These are phyloP conservation scores for Microsporum canis DNA, from an alignment of 2,329 filamentous ascomycete species.

Conservation along the genomic window DNA sequence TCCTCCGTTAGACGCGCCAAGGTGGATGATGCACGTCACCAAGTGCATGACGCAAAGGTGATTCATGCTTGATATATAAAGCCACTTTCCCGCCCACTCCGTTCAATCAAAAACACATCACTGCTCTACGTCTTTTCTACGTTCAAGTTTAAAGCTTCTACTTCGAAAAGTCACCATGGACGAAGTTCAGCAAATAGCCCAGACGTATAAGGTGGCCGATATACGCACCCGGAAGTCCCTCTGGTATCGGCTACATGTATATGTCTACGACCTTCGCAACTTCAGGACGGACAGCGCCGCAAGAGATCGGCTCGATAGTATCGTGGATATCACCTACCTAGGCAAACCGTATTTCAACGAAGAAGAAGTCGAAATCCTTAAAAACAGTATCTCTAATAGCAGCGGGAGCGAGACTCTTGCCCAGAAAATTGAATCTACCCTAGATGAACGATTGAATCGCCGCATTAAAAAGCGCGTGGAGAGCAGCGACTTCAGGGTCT, in stretches of 20 bases:
- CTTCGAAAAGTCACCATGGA: neutral
- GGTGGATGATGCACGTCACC: neutral
- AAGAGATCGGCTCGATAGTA: constrained; percentile 13
- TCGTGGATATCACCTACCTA: constrained; percentile 17
- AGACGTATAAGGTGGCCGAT: constrained; percentile 7
- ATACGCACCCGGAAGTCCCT: constrained; percentile 9
- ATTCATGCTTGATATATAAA: constrained; percentile 1
- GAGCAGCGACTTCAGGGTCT: constrained; percentile 23
- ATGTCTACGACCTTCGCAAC: constrained; percentile 18
- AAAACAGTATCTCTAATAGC: neutral
- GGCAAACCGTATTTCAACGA: constrained; percentile 18
- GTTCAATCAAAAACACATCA: neutral
- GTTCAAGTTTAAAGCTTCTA: neutral
- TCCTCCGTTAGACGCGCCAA: neutral
- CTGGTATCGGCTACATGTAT: constrained; percentile 20
- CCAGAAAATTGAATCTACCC: constrained; percentile 2
- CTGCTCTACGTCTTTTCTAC: neutral
- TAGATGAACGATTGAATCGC: constrained; percentile 11
- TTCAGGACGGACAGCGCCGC: constrained; percentile 12
- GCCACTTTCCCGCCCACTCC: neutral
- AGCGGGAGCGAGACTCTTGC: constrained; percentile 1
- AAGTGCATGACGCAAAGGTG: neutral
- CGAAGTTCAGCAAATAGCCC: neutral
- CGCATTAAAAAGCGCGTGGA: constrained; percentile 22
- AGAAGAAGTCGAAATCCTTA: constrained; percentile 12